phyloP scores from a whole-genome alignment of 2,329 filamentous ascomycete genomes.

The Calonectria fujianensis region DNA sequence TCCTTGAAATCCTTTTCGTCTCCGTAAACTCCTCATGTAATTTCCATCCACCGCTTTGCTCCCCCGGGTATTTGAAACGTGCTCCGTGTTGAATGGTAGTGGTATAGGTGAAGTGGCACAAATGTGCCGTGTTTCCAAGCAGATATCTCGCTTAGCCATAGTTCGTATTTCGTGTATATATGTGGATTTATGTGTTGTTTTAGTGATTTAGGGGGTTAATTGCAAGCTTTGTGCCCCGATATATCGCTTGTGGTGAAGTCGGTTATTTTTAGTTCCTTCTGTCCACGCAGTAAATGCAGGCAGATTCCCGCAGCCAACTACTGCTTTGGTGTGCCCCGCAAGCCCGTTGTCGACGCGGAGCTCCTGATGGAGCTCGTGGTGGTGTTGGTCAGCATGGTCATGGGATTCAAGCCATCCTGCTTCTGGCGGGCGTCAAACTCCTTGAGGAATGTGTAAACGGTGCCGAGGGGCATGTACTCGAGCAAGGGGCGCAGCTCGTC shows the following conservation, averaged over 20 bases:
- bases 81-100: not conserved
- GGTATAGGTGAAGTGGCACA: not conserved
- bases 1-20: not conserved
- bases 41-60: not conserved
- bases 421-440: constrained; percentile 50
- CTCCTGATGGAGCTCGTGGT: constrained; percentile 49
- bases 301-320: not conserved
- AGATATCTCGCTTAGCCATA: not conserved
- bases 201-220: not conserved
- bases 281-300: not conserved
- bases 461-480: constrained; percentile 50
- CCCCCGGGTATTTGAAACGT: not conserved
- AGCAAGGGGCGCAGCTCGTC: constrained; percentile 45
- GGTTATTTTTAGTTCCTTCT: not conserved
- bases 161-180: not conserved
- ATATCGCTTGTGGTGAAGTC: too few species aligned
- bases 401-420: constrained; percentile 32
- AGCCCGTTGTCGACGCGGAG: constrained; percentile 44
- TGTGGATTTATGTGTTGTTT: not conserved
- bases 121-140: not conserved
- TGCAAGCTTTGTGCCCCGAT: too few species aligned
- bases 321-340: constrained; percentile 21
- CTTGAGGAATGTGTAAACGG: constrained; percentile 50
- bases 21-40: not conserved
- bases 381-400: constrained; percentile 31